phyloP scores from a whole-genome alignment of 495 filamentous ascomycete genomes.

The Xanthoparmelia taractica region DNA sequence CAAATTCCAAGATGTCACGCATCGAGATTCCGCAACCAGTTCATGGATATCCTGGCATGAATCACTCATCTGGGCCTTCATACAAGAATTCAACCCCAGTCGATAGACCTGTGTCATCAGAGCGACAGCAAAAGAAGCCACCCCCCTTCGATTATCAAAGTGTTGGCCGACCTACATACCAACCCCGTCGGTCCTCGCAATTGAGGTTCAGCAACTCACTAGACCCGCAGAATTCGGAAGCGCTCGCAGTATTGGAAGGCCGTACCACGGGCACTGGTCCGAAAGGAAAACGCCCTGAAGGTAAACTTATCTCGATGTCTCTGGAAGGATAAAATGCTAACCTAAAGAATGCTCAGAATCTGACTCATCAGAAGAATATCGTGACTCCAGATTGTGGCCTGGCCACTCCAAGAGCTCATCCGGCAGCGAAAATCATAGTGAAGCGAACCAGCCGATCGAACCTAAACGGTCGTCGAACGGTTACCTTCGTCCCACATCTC shows the following conservation, averaged over 20 bases:
- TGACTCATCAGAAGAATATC: constrained; percentile 8
- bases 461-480: background rate
- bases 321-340: background rate
- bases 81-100: constrained; percentile 17
- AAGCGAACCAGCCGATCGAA: constrained; percentile 1
- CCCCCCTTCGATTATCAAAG: constrained; percentile 14
- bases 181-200: constrained; percentile 33
- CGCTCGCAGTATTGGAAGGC: constrained; percentile 2
- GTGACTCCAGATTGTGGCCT: constrained; percentile 7
- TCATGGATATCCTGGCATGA: constrained; percentile 18
- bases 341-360: constrained; percentile 2
- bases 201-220: constrained; percentile 28
- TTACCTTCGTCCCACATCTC: constrained; percentile 8
- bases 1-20: constrained; percentile 13
- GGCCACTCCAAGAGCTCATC: constrained; percentile 9
- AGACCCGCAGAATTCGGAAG: constrained; percentile 4
- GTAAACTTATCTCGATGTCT: background rate
- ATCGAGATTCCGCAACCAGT: constrained; percentile 21
- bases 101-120: constrained; percentile 11
- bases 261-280: background rate
- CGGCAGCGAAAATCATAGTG: background rate
- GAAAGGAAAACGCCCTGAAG: constrained; percentile 3
- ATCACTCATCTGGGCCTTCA: constrained; percentile 24
- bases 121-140: constrained; percentile 7
- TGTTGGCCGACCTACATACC: constrained; percentile 23